phyloP scores from a whole-genome alignment of 1,139 yeast species.

The Candida smagusa region DNA sequence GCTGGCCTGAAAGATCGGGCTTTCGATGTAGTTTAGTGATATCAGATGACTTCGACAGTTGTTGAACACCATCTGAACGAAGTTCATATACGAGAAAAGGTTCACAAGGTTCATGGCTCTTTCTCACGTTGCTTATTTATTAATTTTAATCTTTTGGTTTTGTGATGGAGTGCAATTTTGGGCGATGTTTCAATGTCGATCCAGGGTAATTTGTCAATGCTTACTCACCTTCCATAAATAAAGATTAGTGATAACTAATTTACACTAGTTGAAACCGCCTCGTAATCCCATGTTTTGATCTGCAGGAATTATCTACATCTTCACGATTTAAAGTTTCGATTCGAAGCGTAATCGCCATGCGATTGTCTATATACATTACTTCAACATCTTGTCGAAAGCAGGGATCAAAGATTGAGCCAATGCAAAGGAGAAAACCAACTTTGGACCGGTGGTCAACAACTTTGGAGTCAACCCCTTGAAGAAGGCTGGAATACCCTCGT shows the following conservation, averaged over 20 bases:
- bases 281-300: no score
- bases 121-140: constrained; percentile 1
- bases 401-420: constrained; percentile 96
- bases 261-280: no score
- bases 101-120: constrained; percentile 30
- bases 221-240: no score
- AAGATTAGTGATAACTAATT: no score
- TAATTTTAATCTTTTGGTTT: background rate
- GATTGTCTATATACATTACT: constrained; percentile 15
- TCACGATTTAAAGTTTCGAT: no score
- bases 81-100: constrained; percentile 35
- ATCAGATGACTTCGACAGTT: constrained; percentile 34
- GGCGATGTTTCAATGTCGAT: background rate
- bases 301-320: no score
- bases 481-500: constrained; percentile 87
- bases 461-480: constrained; percentile 97
- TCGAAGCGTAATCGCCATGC: no score
- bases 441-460: constrained; percentile 95
- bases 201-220: background rate
- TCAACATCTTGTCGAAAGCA: constrained; percentile 74
- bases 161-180: background rate
- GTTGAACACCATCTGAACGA: constrained; percentile 35
- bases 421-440: constrained; percentile 94
- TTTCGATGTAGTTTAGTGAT: constrained; percentile 32
- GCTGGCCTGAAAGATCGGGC: constrained; percentile 34